Evolutionary conservation across 495 filamentous ascomycete species (phyloP).

Genomic region (Penicillium bovifimosum): DNA sequence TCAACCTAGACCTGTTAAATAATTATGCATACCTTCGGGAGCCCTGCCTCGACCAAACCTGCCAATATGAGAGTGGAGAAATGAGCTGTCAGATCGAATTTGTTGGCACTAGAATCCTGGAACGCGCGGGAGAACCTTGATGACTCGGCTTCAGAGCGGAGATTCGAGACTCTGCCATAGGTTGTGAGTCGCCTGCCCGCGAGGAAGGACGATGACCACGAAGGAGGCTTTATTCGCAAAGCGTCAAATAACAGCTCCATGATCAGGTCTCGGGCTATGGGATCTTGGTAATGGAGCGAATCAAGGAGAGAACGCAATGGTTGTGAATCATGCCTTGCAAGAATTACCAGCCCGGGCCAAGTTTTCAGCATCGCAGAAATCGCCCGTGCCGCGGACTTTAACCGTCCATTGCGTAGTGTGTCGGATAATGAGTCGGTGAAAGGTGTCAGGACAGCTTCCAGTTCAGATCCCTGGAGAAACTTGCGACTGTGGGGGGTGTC

Average conservation of each 20-base stretch:
- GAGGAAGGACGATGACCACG: conserved; percentile 93
- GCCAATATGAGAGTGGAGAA: conserved; percentile 88
- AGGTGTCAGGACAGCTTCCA: conserved; percentile 75
- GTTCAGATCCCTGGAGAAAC: conserved; percentile 73
- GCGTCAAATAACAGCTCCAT: conserved; percentile 88
- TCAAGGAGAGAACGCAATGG: conserved; percentile 76
- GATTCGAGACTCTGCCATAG: conserved; percentile 84
- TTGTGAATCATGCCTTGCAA: conserved; percentile 79
- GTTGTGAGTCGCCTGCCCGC: conserved; percentile 89
- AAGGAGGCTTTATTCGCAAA: conserved; percentile 87
- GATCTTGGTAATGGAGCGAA: conserved; percentile 67
- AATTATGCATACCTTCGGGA: conserved; percentile 55
- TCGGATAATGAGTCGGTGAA: conserved; percentile 79
- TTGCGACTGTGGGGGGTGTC: conserved; percentile 77
- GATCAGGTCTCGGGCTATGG: conserved; percentile 59
- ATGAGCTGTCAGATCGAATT: conserved; percentile 84
- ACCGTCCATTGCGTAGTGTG: conserved; percentile 60
- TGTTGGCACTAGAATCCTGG: conserved; percentile 58
- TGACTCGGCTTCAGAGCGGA: conserved; percentile 60
- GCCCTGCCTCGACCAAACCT: conserved; percentile 74
- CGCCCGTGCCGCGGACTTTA: conserved; percentile 81
- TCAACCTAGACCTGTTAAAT: not conserved
- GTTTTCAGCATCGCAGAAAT: conserved; percentile 83
- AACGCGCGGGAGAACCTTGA: conserved; percentile 33
- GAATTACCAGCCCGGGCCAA: conserved; percentile 82